Evolutionary conservation across 192 early-diverging fungal species (phyloP).

Genomic region (Obelidium mucronatum): DNA sequence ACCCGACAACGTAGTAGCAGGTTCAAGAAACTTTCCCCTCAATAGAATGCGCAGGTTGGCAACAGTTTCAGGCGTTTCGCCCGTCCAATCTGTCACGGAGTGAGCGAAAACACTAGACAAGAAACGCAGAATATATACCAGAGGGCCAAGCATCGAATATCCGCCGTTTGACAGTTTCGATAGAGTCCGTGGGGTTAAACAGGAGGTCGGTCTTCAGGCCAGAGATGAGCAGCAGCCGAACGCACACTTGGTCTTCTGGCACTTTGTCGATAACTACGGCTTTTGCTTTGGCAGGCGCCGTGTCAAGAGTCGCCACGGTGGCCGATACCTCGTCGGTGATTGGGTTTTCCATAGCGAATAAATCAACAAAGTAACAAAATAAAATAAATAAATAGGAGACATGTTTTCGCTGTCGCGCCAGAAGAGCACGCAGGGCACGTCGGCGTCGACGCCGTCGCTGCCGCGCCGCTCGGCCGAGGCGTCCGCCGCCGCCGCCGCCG

Average conservation of each 20-base stretch:
- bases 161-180: conserved; percentile 37
- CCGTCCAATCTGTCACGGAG: conserved; percentile 53
- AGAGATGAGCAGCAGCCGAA: conserved; percentile 52
- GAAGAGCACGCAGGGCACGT: neutral
- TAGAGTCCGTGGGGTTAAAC: conserved; percentile 35
- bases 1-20: conserved; percentile 34
- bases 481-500: too few relatives aligned
- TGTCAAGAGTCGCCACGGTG: neutral
- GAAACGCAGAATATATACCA: conserved; percentile 31
- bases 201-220: conserved; percentile 50
- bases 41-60: conserved; percentile 45
- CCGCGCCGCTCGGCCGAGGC: too few relatives aligned
- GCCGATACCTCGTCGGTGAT: neutral
- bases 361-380: too few relatives aligned
- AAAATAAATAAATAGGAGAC: too few relatives aligned
- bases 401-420: neutral
- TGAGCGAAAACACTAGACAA: conserved; percentile 17
- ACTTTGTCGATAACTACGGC: conserved; percentile 49
- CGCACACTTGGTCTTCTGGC: conserved; percentile 49
- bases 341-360: neutral
- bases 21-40: conserved; percentile 54
- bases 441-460: too few relatives aligned
- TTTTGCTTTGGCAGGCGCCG: neutral
- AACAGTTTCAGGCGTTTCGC: conserved; percentile 43
- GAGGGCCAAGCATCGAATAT: conserved; percentile 47